phyloP scores from a whole-genome alignment of 305 asterid genomes.

The Solanum chacoense region DNA sequence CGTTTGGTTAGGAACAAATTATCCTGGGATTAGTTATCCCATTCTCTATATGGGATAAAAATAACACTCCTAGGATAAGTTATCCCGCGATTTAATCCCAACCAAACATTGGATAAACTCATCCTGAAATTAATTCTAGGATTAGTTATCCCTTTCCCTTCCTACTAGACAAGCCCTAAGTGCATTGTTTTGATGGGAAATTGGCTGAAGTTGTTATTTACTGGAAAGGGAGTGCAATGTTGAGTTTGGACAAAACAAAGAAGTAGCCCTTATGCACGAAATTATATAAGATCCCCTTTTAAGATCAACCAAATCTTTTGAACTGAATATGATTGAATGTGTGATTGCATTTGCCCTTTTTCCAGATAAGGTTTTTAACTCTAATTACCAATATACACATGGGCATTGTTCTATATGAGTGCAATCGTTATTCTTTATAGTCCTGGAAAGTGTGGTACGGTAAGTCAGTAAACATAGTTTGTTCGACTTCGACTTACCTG shows the following conservation, averaged over 20 bases:
- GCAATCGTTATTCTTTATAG: background rate
- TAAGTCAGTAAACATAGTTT: background rate
- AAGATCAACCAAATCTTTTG: background rate
- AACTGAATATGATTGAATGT: background rate
- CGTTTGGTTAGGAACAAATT: background rate
- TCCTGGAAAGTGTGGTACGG: background rate
- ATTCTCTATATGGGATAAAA: background rate
- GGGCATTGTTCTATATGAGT: background rate
- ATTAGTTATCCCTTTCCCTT: background rate
- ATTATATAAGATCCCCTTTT: background rate
- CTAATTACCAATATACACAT: background rate
- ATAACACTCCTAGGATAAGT: background rate
- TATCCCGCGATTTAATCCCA: background rate
- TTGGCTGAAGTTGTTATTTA: background rate
- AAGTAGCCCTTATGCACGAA: background rate
- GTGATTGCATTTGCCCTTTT: background rate
- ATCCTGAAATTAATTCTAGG: background rate
- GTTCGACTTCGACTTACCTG: background rate
- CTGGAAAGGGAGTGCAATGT: background rate
- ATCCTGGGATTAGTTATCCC: background rate
- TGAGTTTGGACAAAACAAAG: background rate
- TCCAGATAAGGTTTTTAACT: background rate
- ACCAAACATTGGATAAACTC: background rate
- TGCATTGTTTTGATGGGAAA: background rate
- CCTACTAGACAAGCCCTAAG: background rate